phyloP scores from a whole-genome alignment of 352 stramenopile species.

The Globisporangium lucens region DNA sequence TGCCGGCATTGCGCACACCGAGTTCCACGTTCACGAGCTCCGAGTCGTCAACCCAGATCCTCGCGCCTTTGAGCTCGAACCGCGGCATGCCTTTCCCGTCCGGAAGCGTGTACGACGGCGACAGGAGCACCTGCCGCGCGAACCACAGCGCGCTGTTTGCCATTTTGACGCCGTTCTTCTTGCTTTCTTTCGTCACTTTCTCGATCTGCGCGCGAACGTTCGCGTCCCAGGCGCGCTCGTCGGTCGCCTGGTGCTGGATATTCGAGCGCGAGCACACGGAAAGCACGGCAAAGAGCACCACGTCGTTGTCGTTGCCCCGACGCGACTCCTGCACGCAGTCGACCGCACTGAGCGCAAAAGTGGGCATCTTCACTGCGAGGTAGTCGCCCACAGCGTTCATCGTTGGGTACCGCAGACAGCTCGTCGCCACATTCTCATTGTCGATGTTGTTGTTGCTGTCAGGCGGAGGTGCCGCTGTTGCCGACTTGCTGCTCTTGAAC shows the following conservation, averaged over 20 bases:
- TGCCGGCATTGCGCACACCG: constrained; percentile 35
- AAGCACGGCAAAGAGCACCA: constrained; percentile 30
- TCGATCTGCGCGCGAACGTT: constrained; percentile 26
- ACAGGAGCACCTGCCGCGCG: constrained; percentile 28
- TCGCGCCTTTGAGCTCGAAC: constrained; percentile 31
- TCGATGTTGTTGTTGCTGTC: constrained; percentile 17
- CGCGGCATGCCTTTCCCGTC: constrained; percentile 38
- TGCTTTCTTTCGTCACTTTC: constrained; percentile 5
- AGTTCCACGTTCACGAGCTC: constrained; percentile 34
- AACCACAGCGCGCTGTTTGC: constrained; percentile 22
- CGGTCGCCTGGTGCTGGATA: constrained; percentile 24
- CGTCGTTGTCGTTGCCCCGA: constrained; percentile 27
- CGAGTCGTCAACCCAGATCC: constrained; percentile 33
- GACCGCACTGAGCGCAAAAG: constrained; percentile 36
- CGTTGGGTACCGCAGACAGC: constrained; percentile 32
- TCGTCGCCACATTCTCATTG: constrained; percentile 6
- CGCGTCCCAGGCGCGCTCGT: constrained; percentile 24
- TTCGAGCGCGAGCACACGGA: constrained; percentile 48
- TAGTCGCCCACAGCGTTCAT: constrained; percentile 34
- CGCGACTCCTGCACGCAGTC: constrained; percentile 40
- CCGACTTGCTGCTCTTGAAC: constrained; percentile 20
- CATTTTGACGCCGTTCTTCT: constrained; percentile 11
- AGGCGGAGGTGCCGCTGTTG: constrained; percentile 11
- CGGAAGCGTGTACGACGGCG: constrained; percentile 33
- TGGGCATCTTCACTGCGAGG: constrained; percentile 31